These are phyloP conservation scores for Trametes punicea DNA, from an alignment of 768 basidiomycete genomes.

Conservation along the genomic window DNA sequence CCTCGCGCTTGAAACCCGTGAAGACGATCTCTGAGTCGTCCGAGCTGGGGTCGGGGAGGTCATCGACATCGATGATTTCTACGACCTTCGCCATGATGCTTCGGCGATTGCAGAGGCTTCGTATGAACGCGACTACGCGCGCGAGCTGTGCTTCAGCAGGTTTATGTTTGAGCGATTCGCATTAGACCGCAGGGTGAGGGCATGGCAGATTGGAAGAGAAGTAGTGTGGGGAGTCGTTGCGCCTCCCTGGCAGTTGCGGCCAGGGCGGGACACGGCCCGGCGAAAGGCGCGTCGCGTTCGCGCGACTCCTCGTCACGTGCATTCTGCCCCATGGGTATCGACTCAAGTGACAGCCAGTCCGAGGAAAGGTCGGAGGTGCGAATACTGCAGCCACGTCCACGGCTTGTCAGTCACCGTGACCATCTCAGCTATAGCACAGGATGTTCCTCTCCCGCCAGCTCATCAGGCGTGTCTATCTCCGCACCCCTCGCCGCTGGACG, in stretches of 20 bases:
- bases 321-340: not conserved
- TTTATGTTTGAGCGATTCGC: too few species aligned
- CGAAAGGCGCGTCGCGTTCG: too few species aligned
- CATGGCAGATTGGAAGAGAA: too few species aligned
- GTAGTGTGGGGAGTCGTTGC: too few species aligned
- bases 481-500: constrained; percentile 20
- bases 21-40: constrained; percentile 6
- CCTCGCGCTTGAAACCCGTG: constrained; percentile 2
- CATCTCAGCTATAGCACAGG: constrained; percentile 8
- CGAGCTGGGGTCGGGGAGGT: not conserved
- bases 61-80: constrained; percentile 4
- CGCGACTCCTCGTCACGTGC: too few species aligned
- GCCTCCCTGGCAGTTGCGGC: too few species aligned
- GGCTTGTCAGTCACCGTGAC: not conserved
- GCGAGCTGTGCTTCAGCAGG: too few species aligned
- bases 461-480: constrained; percentile 14
- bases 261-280: too few species aligned
- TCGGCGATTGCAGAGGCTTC: too few species aligned
- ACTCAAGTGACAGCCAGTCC: not conserved
- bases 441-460: constrained; percentile 20
- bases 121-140: too few species aligned
- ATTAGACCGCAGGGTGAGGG: too few species aligned
- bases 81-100: not conserved
- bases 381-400: not conserved
- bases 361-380: not conserved